These are phyloP conservation scores for Cladosporium sp. DNA, from an alignment of 2,329 filamentous ascomycete genomes.

Conservation along the genomic window DNA sequence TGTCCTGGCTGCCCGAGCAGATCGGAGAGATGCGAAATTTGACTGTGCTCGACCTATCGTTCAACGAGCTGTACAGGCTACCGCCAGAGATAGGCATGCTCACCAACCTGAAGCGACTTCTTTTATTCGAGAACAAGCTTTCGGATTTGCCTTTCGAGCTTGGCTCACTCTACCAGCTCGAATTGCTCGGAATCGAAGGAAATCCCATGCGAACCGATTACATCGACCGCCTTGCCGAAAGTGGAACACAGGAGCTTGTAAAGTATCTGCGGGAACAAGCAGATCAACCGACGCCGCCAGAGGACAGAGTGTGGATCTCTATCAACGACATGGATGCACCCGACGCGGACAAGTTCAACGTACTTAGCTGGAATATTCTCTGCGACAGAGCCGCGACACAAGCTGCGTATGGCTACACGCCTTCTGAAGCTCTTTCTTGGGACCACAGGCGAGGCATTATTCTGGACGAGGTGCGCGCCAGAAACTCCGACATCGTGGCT, in stretches of 20 bases:
- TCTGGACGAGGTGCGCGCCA: conserved; percentile 71
- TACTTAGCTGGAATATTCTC: conserved; percentile 92
- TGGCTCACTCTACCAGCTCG: conserved; percentile 81
- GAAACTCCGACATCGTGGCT: conserved; percentile 84
- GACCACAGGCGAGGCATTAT: conserved; percentile 80
- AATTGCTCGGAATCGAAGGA: conserved; percentile 86
- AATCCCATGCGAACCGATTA: conserved; percentile 72
- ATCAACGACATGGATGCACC: conserved; percentile 54
- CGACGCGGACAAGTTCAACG: conserved; percentile 65
- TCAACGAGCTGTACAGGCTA: conserved; percentile 76
- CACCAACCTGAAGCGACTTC: conserved; percentile 78
- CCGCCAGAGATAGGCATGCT: conserved; percentile 96
- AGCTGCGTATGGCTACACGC: conserved; percentile 84
- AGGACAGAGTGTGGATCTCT: conserved; percentile 72
- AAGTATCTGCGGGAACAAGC: conserved; percentile 78
- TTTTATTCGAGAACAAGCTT: conserved; percentile 88
- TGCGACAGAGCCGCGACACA: conserved; percentile 90
- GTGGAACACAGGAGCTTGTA: conserved; percentile 81
- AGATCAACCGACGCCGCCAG: conserved; percentile 64
- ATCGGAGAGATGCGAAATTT: conserved; percentile 81
- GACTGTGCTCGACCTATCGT: conserved; percentile 79
- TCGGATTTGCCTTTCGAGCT: conserved; percentile 78
- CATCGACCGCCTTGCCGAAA: conserved; percentile 79
- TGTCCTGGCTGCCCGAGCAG: conserved; percentile 70
- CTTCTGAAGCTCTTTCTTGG: conserved; percentile 77